phyloP scores from a whole-genome alignment of 1,284 basidiomycete genomes.

The Rhodotorula glutinis region DNA sequence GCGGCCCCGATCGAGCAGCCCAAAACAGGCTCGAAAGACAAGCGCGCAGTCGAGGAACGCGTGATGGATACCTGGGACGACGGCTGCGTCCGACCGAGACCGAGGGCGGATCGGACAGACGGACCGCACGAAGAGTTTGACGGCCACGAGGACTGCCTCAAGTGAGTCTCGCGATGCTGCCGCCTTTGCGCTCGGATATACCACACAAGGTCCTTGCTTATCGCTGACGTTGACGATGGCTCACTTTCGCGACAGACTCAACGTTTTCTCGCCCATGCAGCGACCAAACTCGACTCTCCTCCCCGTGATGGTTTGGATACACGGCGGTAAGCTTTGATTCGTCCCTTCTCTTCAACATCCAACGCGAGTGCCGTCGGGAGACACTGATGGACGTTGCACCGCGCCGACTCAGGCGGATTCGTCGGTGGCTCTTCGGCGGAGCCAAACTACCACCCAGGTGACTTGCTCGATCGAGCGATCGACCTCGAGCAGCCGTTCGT shows the following conservation, averaged over 20 bases:
- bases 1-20: conserved; percentile 1
- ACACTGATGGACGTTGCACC: too few relatives aligned
- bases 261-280: conserved; percentile 29
- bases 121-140: conserved; percentile 28
- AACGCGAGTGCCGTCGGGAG: too few relatives aligned
- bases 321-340: conserved; percentile 14
- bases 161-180: too few relatives aligned
- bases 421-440: conserved; percentile 28
- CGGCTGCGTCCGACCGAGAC: conserved; percentile 30
- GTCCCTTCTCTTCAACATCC: too few relatives aligned
- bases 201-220: too few relatives aligned
- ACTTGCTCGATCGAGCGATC: conserved; percentile 25
- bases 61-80: conserved; percentile 24
- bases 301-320: conserved; percentile 34
- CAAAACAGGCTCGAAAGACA: background rate
- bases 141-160: conserved; percentile 38
- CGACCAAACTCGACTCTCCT: conserved; percentile 21
- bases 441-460: conserved; percentile 26
- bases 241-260: conserved; percentile 33
- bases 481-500: conserved; percentile 28
- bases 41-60: background rate
- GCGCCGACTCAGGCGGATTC: conserved; percentile 22
- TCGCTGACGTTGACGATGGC: too few relatives aligned
- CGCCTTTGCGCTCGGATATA: too few relatives aligned
- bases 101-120: conserved; percentile 15